These are phyloP conservation scores for Pinus taeda DNA, from an alignment of 75 land plant genomes.

Conservation along the genomic window DNA sequence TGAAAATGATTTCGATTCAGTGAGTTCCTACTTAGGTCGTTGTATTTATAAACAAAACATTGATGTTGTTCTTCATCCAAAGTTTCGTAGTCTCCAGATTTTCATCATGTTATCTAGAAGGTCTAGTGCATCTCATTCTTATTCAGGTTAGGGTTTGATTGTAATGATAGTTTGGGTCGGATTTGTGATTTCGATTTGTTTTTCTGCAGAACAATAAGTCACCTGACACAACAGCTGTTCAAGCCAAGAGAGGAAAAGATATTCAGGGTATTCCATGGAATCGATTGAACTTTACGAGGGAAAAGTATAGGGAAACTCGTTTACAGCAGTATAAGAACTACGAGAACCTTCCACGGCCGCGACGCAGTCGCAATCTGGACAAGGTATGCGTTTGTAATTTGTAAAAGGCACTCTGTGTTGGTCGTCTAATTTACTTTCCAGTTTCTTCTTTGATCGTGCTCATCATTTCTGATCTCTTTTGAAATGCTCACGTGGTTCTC, in stretches of 20 bases:
- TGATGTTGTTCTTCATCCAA: not conserved
- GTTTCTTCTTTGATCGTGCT: no score
- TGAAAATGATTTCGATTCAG: not conserved
- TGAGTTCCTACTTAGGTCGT: not conserved
- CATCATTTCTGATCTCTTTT: not conserved
- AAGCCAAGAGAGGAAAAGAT: conserved; percentile 92
- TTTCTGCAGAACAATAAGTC: conserved; percentile 31
- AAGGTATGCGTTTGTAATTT: conserved; percentile 42
- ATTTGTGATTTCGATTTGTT: not conserved
- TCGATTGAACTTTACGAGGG: conserved; percentile 72
- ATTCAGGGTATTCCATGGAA: conserved; percentile 97
- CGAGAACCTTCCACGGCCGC: conserved; percentile 51
- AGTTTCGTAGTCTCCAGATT: not conserved
- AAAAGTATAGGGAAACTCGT: conserved; percentile 74
- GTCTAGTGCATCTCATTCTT: no score
- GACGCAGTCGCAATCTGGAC: conserved; percentile 45
- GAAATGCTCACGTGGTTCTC: not conserved
- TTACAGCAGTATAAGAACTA: conserved; percentile 86
- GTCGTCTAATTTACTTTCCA: no score
- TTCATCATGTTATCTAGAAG: not conserved
- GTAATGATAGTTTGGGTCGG: not conserved
- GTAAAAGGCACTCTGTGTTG: not conserved
- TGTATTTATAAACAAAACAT: not conserved
- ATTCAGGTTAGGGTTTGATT: not conserved
- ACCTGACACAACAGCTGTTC: conserved; percentile 79